Conservation (phyloP, 2,329 filamentous ascomycete genomes). For the Aspergillus neoniger region DNA sequence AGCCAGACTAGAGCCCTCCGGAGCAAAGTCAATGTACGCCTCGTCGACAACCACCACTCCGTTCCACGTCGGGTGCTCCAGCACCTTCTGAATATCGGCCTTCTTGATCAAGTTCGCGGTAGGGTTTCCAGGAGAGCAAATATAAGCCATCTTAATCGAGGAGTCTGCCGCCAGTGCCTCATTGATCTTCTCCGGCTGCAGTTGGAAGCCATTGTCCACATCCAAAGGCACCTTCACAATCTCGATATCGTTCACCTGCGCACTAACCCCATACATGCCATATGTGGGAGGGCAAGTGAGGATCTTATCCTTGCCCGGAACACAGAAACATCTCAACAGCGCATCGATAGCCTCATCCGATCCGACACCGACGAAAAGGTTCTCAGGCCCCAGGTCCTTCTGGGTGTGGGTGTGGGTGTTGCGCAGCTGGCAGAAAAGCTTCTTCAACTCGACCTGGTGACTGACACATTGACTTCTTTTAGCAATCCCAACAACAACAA, state of each 20-base stretch:
- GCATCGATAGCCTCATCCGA: slow-evolving; percentile 97
- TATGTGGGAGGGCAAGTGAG: slow-evolving; percentile 96
- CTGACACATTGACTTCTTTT: slow-evolving; percentile 32
- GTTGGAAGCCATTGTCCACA: slow-evolving; percentile 68
- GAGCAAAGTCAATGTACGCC: slow-evolving; percentile 94
- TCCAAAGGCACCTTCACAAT: slow-evolving; percentile 85
- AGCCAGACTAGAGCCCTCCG: slow-evolving; percentile 75
- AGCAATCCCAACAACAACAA: not conserved
- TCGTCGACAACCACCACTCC: slow-evolving; percentile 92
- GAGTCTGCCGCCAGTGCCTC: slow-evolving; percentile 63
- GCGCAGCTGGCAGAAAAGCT: slow-evolving; percentile 80
- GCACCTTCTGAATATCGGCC: slow-evolving; percentile 68
- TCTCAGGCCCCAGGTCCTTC: slow-evolving; percentile 71
- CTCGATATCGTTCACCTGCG: slow-evolving; percentile 87
- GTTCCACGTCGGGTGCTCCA: slow-evolving; percentile 91
- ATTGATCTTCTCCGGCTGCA: slow-evolving; percentile 71
- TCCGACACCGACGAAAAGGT: slow-evolving; percentile 93
- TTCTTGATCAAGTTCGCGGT: slow-evolving; percentile 79
- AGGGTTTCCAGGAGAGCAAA: slow-evolving; percentile 94
- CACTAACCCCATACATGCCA: slow-evolving; percentile 96
- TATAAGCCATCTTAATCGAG: slow-evolving; percentile 82
- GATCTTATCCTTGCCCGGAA: slow-evolving; percentile 83
- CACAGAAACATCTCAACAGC: slow-evolving; percentile 88
- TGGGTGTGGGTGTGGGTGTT: slow-evolving; percentile 78
- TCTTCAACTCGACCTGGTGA: slow-evolving; percentile 85